Conservation (phyloP, 2,329 filamentous ascomycete species). For the Aspergillus pseudotamarii region DNA sequence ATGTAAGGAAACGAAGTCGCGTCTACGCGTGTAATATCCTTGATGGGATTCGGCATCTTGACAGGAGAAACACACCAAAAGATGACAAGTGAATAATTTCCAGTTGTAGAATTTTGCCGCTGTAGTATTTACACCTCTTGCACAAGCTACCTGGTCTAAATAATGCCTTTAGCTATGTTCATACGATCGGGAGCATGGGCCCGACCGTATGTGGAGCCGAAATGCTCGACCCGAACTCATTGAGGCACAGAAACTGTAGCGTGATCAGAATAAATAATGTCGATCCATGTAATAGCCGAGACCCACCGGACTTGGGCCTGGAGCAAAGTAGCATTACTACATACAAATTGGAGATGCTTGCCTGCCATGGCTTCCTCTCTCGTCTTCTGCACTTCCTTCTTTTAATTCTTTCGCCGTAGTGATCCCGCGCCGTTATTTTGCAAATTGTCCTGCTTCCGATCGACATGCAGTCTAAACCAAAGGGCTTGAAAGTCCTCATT, state of each 20-base stretch:
- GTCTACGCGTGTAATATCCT: slow-evolving; percentile 38
- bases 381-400: background rate
- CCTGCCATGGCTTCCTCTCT: background rate
- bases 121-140: background rate
- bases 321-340: background rate
- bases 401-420: background rate
- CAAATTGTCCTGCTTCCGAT: background rate
- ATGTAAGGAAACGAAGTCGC: slow-evolving; percentile 47
- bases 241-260: background rate
- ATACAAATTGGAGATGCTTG: background rate
- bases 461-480: slow-evolving; percentile 8
- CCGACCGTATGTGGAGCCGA: slow-evolving; percentile 32
- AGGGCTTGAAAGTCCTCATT: slow-evolving; percentile 34
- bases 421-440: slow-evolving; percentile 4
- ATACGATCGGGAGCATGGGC: background rate
- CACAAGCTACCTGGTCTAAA: background rate
- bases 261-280: background rate
- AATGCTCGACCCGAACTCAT: slow-evolving; percentile 3
- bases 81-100: background rate
- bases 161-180: background rate
- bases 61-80: background rate
- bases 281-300: background rate
- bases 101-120: background rate
- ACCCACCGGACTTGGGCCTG: background rate
- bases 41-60: slow-evolving; percentile 31